Percentiles rank a stretch among this genome's conserved stretches.
phyloP scores from a whole-genome alignment of 2,329 filamentous ascomycete genomes.

The Cercospora nicotianae region DNA sequence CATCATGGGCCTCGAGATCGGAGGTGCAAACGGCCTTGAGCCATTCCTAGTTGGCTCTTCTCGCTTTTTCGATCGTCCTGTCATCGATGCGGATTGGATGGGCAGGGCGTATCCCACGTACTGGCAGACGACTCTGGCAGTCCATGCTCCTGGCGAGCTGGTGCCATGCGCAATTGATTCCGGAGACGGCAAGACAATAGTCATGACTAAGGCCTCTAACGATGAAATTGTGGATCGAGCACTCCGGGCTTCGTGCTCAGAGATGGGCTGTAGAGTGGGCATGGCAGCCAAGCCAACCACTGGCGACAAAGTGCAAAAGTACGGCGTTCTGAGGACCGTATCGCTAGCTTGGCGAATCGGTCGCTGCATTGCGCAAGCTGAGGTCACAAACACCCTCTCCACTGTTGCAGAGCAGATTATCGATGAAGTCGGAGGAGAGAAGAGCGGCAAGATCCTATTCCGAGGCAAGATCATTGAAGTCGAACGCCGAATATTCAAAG shows the following conservation, averaged over 20 bases:
- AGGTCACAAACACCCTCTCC: slow-evolving; percentile 52
- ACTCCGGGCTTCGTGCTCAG: slow-evolving; percentile 40
- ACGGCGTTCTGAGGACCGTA: slow-evolving; percentile 45
- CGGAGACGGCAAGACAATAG: slow-evolving; percentile 47
- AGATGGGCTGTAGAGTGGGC: slow-evolving; percentile 47
- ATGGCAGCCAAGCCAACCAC: slow-evolving; percentile 45
- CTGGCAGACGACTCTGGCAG: slow-evolving; percentile 48
- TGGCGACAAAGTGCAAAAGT: slow-evolving; percentile 40
- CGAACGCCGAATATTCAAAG: slow-evolving; percentile 56
- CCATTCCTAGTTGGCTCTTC: slow-evolving; percentile 58
- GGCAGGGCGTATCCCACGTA: slow-evolving; percentile 49
- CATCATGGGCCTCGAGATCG: slow-evolving; percentile 65
- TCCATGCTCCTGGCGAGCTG: slow-evolving; percentile 44
- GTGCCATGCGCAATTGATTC: slow-evolving; percentile 50
- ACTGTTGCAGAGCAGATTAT: slow-evolving; percentile 60
- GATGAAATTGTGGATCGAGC: slow-evolving; percentile 48
- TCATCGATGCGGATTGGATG: slow-evolving; percentile 51
- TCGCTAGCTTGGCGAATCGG: slow-evolving; percentile 57
- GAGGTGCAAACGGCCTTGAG: slow-evolving; percentile 65
- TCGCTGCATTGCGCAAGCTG: slow-evolving; percentile 56
- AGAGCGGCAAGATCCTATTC: slow-evolving; percentile 59
- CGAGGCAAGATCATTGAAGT: slow-evolving; percentile 65
- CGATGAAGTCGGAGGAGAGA: slow-evolving; percentile 56
- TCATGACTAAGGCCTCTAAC: slow-evolving; percentile 46
- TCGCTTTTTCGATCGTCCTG: slow-evolving; percentile 49